Base-by-base conservation (phyloP, 345 rosid genomes). In the Dovyalis caffra region DNA sequence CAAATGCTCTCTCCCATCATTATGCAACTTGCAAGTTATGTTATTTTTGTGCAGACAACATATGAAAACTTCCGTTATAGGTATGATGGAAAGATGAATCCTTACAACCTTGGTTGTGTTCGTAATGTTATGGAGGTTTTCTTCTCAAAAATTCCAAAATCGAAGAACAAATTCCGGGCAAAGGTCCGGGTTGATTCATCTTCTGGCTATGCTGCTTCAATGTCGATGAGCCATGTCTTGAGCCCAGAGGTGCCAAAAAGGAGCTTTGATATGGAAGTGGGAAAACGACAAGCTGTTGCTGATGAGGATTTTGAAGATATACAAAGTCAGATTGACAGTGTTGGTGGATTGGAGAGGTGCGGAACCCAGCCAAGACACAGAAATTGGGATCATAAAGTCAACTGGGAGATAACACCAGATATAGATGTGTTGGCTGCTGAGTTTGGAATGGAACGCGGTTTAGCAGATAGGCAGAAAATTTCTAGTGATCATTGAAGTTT, bases 31-130 rank as follows among this genome's bases (percentile, higher is more conserved):
- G 12, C 37, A 32, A 34, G 34, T 35, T 66, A 20, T 51, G 71
- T 64, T 43, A 29, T 72, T 60, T 26, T 79, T 75, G 18, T 82
- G 81, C 86, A 94, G 99, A 94, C 99, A 29, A 94, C 99, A 8
- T 94, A 92, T 66, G 99, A 85, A 84, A 91, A 90, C 61, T 91
- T 91, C 75, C 85, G 95, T 58, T 89, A 88, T 77, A 90, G 87
- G 31, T 93, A 95, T 70, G 90, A 88, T 76, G 56, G 81, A 49
- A 91, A 88, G 84, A 84, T 66, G 82, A 91, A 89, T 84, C 96
- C 96, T 58, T 88, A 83, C 66, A 87, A 89, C 78, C 81, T 40
- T 38, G 96, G 96, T 26, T 86, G 82, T 43, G 34, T 11, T 5
- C 82, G 43, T 65, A 91, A 91, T 60, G 9, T 82, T 35, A 29